Evolutionary conservation across 2,329 filamentous ascomycete species (phyloP), one percentile per base, ranked within the genome.

Genomic region (Aureobasidium zeae): DNA sequence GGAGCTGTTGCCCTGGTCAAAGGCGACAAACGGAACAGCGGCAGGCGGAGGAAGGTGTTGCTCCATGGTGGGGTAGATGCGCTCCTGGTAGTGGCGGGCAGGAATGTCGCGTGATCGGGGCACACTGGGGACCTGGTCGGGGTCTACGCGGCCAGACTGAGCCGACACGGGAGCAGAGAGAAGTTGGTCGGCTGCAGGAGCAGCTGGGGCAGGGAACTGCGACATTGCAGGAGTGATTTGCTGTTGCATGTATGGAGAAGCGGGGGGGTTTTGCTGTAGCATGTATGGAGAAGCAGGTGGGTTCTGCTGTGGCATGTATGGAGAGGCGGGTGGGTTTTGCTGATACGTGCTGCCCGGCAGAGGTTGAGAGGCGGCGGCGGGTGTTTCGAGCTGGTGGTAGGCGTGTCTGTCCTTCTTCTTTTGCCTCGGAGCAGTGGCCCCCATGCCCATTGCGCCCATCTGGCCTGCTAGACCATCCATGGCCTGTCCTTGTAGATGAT

Each of bases 371-470:
- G 80, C 77, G 24, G 28, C 44, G 47, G 45, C 38, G 24, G 77
- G 78, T 37, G 79, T 77, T 51, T 89, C 86, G 42, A 96, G 77
- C 28, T 78, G 81, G 63, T 96, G 89, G 63, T 94, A 84, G 51
- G 88, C 89, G 65, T 96, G 89, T 48, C 86, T 78, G 61, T 95
- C 83, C 73, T 94, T 95, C 77, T 94, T 96, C 72, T 88, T 86
- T 63, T 72, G 83, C 48, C 54, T 61, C 26, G 78, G 66, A 51
- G 61, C 65, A 48, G 61, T 61, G 47, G 57, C 73, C 46, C 65
- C 77, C 52, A 94, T 68, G 29, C 73, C 79, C 74, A 93, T 76
- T 48, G 78, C 79, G 30, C 81, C 80, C 81, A 94, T 83, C 63
- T 93, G 86, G 44, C 78, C 73, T 34, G 79, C 73, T 48, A 86